phyloP scores from a whole-genome alignment of 805 yeast genomes.

The Saturnispora zaruensis region DNA sequence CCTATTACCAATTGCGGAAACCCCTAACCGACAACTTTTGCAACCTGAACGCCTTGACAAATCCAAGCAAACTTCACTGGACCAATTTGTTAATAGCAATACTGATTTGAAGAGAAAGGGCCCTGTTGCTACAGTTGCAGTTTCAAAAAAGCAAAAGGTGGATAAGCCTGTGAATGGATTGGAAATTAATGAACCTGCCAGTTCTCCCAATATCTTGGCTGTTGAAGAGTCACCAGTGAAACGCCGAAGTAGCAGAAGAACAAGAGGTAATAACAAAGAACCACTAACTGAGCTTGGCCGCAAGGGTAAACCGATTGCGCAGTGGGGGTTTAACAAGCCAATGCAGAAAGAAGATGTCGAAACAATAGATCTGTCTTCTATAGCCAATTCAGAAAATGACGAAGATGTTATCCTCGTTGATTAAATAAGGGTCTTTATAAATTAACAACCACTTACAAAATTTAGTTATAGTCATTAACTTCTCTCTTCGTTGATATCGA shows the following conservation, averaged over 20 bases:
- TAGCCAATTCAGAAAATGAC: neutral
- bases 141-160: neutral
- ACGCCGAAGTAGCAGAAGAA: neutral
- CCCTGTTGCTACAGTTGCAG: neutral
- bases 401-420: conserved; percentile 10
- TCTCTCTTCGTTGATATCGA: conserved; percentile 18
- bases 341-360: conserved; percentile 5
- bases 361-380: neutral
- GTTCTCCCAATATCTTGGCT: neutral
- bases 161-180: neutral
- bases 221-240: neutral
- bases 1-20: neutral
- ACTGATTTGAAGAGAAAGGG: neutral
- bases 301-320: conserved; percentile 4
- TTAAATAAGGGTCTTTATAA: neutral
- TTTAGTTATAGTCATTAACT: too few relatives aligned
- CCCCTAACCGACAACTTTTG: neutral
- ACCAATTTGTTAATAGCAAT: neutral
- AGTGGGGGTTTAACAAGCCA: neutral
- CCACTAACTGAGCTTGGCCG: neutral
- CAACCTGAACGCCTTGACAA: neutral
- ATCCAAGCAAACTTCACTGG: neutral
- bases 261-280: neutral
- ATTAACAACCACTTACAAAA: too few relatives aligned
- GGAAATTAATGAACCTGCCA: neutral